Conservation (phyloP, 78 protist genomes). For the Planoprotostelium fungivorum region DNA sequence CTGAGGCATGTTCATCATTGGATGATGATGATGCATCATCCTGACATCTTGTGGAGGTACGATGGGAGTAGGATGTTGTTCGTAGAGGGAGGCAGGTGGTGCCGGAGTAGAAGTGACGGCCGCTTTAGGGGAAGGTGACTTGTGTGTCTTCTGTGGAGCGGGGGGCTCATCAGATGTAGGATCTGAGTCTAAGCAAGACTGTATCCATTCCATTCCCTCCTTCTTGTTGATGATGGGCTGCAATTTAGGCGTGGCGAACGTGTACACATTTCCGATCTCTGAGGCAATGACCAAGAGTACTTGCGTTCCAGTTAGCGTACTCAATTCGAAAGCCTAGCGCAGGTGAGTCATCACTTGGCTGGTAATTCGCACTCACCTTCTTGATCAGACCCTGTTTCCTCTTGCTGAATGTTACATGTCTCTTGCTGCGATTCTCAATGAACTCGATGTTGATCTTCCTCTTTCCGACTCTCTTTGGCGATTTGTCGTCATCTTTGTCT, state of each 20-base stretch:
- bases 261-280: slow-evolving; percentile 92
- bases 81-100: too few species aligned
- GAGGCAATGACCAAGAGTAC: slow-evolving; percentile 86
- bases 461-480: slow-evolving; percentile 69
- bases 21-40: too few species aligned
- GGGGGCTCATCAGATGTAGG: too few species aligned
- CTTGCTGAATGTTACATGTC: slow-evolving; percentile 89
- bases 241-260: slow-evolving; percentile 92
- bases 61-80: too few species aligned
- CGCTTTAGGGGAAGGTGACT: too few species aligned
- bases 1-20: too few species aligned
- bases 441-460: slow-evolving; percentile 86
- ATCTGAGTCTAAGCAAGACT: slow-evolving; percentile 40
- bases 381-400: slow-evolving; percentile 85
- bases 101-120: too few species aligned
- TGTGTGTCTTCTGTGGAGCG: too few species aligned
- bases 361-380: slow-evolving; percentile 31
- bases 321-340: slow-evolving; percentile 73
- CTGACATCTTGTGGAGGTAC: too few species aligned
- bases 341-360: neutral
- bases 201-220: slow-evolving; percentile 56
- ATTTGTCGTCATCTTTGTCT: neutral
- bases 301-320: slow-evolving; percentile 90
- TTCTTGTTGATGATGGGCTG: slow-evolving; percentile 85
- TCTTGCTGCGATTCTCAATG: slow-evolving; percentile 76